Conservation (phyloP, 345 rosid genomes). For the Geranium brycei region DNA sequence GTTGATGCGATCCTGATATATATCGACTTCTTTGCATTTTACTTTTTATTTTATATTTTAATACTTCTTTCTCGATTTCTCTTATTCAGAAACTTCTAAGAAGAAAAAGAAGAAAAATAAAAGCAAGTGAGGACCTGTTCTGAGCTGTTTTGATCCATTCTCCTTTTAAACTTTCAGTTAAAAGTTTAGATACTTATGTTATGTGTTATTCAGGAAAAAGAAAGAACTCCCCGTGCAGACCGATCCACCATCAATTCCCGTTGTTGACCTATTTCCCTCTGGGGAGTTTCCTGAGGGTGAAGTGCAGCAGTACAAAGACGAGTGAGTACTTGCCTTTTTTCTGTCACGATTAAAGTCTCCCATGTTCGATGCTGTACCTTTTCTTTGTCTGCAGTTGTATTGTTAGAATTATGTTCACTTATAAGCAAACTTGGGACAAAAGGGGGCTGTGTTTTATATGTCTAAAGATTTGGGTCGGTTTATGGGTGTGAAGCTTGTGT, state of each 20-base stretch:
- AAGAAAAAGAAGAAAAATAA: constrained; percentile 94
- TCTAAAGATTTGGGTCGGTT: no score
- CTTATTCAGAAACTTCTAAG: constrained; percentile 40
- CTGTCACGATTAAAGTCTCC: background rate
- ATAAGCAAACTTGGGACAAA: background rate
- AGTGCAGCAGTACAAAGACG: constrained; percentile 86
- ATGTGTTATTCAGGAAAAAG: constrained; percentile 52
- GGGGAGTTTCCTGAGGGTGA: constrained; percentile 97
- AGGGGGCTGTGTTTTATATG: background rate
- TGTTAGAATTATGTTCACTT: background rate
- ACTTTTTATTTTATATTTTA: constrained; percentile 1
- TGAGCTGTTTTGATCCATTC: constrained; percentile 3
- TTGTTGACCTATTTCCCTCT: constrained; percentile 69
- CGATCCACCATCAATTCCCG: constrained; percentile 74
- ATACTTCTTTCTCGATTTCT: background rate
- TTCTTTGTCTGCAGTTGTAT: no score
- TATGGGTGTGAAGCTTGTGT: background rate
- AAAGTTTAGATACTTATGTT: constrained; percentile 4
- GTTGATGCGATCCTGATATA: background rate
- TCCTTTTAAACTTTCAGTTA: background rate
- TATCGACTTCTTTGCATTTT: constrained; percentile 8
- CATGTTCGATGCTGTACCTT: background rate
- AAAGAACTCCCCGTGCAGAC: constrained; percentile 65
- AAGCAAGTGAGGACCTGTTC: constrained; percentile 64
- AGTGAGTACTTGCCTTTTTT: constrained; percentile 38